Evolutionary conservation across 2,329 filamentous ascomycete genomes (phyloP), one percentile per base, ranked within the genome.

Genomic region (Fusarium liriodendri): DNA sequence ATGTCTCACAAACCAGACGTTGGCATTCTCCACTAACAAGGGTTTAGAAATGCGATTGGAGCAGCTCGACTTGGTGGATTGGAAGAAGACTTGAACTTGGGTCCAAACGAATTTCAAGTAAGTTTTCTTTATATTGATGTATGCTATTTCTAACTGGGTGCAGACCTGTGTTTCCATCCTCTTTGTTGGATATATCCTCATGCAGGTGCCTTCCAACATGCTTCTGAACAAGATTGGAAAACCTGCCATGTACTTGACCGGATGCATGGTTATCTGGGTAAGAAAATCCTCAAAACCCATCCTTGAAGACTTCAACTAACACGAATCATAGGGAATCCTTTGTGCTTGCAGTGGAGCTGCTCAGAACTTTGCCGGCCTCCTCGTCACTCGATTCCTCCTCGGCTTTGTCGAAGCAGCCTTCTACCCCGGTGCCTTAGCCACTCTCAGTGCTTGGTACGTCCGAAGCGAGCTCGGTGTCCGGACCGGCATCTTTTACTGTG

Each of bases 391-490:
- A 3, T 82, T 89, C 6, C 75, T 88, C 11, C 79, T 88, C 1
- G 79, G 78, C 6, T 82, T 86, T 13, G 80, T 80, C 16, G 88
- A 90, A 78, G 87, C 87, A 1, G 87, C 87, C 0, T 89, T 88
- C 79, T 87, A 87, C 60, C 84, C 86, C 0, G 86, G 87, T 0
- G 84, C 85, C 0, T 84, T 89, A 0, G 88, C 87, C 55, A 69
- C 89, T 47, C 61, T 81, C 22, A 74, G 87, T 0, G 78, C 87
- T 0, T 89, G 89, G 70, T 94, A 94, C 76, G 93, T 90, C 0
- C 86, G 91, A 22, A 89, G 89, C 73, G 92, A 93, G 77, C 82
- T 92, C 0, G 89, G 87, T 3, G 84, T 91, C n/a, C 85, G 91
- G 18, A 92, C 90, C 25, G 89, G 89, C 13, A 85, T 92, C 10